A percentile compares a stretch with the other conserved stretches of the same genome.
Conservation (phyloP, 768 basidiomycete species). For the Ramaria rubella region DNA sequence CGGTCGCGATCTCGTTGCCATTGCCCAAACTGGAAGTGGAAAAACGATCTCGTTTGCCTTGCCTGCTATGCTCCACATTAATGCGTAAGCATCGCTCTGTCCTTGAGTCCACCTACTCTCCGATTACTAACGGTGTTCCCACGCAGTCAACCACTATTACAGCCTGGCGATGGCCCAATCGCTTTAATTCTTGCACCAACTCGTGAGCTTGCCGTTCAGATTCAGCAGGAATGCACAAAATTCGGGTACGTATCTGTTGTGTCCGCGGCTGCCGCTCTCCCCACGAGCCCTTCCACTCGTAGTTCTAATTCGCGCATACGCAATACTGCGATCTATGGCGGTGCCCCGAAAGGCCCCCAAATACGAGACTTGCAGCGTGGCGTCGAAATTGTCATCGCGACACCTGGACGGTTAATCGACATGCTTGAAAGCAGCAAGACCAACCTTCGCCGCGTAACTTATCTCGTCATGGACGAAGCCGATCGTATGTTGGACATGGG, state of each 20-base stretch:
- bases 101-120: background rate
- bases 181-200: constrained; percentile 96
- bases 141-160: constrained; percentile 89
- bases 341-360: constrained; percentile 97
- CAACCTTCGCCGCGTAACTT: constrained; percentile 92
- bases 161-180: constrained; percentile 95
- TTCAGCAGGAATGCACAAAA: constrained; percentile 97
- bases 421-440: constrained; percentile 98
- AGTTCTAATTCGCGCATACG: constrained; percentile 91
- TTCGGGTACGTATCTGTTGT: constrained; percentile 61
- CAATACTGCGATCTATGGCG: constrained; percentile 98
- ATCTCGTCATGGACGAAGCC: constrained; percentile 98
- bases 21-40: constrained; percentile 97
- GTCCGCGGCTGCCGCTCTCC: constrained; percentile 2
- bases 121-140: constrained; percentile 9
- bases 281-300: constrained; percentile 7
- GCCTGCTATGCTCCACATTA: constrained; percentile 99
- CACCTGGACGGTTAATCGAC: constrained; percentile 98
- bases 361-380: constrained; percentile 97
- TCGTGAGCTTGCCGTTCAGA: constrained; percentile 97
- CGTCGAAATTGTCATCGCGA: constrained; percentile 98
- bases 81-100: constrained; percentile 71
- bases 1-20: constrained; percentile 90
- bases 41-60: constrained; percentile 99
- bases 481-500: constrained; percentile 99